Evolutionary conservation across 2,329 filamentous ascomycete genomes (phyloP).

Genomic region (Bipolaris victoriae): DNA sequence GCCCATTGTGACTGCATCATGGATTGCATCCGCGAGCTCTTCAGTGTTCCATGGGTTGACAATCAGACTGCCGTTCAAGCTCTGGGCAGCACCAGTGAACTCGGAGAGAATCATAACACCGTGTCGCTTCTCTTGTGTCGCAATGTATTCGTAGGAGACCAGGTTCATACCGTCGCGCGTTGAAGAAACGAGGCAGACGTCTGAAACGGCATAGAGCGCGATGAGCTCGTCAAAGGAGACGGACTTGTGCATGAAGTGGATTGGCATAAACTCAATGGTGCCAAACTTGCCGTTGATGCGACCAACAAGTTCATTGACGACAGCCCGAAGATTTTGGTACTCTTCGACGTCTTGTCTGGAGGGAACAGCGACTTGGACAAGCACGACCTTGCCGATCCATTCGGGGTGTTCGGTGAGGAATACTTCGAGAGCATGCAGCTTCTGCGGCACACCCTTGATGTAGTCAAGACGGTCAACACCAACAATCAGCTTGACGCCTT

Average conservation of each 20-base stretch:
- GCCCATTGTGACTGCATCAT: conserved; percentile 96
- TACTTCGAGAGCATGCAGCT: conserved; percentile 93
- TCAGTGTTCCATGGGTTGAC: conserved; percentile 99
- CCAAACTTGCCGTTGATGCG: conserved; percentile 97
- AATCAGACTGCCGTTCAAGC: conserved; percentile 88
- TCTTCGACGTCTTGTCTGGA: conserved; percentile 96
- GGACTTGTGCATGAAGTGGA: conserved; percentile 97
- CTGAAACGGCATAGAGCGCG: conserved; percentile 88
- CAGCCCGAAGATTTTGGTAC: conserved; percentile 93
- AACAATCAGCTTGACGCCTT: conserved; percentile 94
- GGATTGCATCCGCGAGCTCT: conserved; percentile 88
- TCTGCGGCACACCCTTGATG: conserved; percentile 98
- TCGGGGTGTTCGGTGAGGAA: conserved; percentile 97
- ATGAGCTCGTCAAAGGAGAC: conserved; percentile 94
- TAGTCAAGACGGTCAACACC: conserved; percentile 97
- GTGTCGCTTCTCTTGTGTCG: conserved; percentile 86
- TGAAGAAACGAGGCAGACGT: conserved; percentile 89
- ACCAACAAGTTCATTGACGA: conserved; percentile 95
- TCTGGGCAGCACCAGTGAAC: conserved; percentile 94
- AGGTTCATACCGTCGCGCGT: conserved; percentile 99
- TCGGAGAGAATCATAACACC: conserved; percentile 95
- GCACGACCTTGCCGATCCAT: conserved; percentile 96
- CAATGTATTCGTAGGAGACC: conserved; percentile 98
- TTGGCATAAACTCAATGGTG: conserved; percentile 98
- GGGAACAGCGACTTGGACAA: conserved; percentile 95